Evolutionary conservation across 768 basidiomycete genomes (phyloP).

Genomic region (Mycena amicta): DNA sequence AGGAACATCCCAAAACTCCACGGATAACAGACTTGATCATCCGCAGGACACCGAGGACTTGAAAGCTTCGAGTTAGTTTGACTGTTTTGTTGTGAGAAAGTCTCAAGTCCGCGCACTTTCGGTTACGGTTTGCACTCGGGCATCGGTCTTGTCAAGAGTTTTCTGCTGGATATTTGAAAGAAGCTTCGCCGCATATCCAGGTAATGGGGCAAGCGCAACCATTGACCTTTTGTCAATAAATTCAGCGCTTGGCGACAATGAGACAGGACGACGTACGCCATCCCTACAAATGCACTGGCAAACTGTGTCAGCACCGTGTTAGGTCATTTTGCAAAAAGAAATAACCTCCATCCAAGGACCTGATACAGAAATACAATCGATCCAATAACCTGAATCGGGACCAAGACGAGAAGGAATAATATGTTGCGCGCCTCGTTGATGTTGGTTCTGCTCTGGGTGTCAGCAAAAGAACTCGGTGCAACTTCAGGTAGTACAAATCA

Average conservation of each 20-base stretch:
- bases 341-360: too few species aligned
- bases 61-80: conserved; percentile 24
- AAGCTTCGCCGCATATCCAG: conserved; percentile 41
- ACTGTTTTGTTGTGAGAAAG: not conserved
- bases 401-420: too few species aligned
- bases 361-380: conserved; percentile 32
- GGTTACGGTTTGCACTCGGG: conserved; percentile 47
- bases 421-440: conserved; percentile 30
- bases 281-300: conserved; percentile 10
- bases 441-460: conserved; percentile 15
- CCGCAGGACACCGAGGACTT: conserved; percentile 45
- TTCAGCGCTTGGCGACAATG: not conserved
- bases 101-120: conserved; percentile 39
- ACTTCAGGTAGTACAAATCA: conserved; percentile 32
- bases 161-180: conserved; percentile 31
- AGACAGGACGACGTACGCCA: conserved; percentile 29
- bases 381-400: conserved; percentile 19
- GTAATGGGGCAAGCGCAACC: too few species aligned
- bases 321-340: not conserved
- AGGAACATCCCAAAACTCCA: not conserved
- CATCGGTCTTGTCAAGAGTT: conserved; percentile 50
- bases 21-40: conserved; percentile 44
- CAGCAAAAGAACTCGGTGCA: not conserved
- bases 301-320: not conserved
- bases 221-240: conserved; percentile 37